These are phyloP conservation scores for Conticribra weissflogii DNA, from an alignment of 108 stramenopile species.

Conservation along the genomic window DNA sequence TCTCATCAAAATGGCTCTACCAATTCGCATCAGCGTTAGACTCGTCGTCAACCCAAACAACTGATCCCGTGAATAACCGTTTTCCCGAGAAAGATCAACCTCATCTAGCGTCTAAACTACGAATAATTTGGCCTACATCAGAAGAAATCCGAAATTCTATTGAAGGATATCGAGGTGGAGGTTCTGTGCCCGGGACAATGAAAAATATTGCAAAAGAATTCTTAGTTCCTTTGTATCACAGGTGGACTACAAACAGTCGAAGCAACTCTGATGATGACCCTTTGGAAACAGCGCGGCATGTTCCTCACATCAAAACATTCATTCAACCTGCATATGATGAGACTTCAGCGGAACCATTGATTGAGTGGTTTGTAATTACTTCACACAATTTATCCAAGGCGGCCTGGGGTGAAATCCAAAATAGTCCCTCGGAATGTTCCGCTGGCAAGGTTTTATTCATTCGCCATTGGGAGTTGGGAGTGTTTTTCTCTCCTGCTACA, in stretches of 20 bases:
- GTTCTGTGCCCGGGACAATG: slow-evolving; percentile 58
- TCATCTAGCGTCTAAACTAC: slow-evolving; percentile 14
- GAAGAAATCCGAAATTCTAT: slow-evolving; percentile 61
- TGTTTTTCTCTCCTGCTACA: slow-evolving; percentile 62
- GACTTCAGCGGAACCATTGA: slow-evolving; percentile 7
- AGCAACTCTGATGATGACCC: slow-evolving; percentile 15
- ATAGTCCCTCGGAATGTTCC: slow-evolving; percentile 13
- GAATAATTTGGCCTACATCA: slow-evolving; percentile 75
- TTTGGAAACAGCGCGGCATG: slow-evolving; percentile 52
- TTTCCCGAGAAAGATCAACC: neutral
- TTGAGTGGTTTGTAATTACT: slow-evolving; percentile 68
- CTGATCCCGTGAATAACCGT: slow-evolving; percentile 5
- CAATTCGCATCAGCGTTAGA: slow-evolving; percentile 52
- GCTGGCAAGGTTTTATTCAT: slow-evolving; percentile 41
- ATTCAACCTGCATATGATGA: slow-evolving; percentile 49
- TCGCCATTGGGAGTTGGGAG: slow-evolving; percentile 76
- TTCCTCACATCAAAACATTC: slow-evolving; percentile 80
- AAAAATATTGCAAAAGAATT: slow-evolving; percentile 68
- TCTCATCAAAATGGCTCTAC: slow-evolving; percentile 60
- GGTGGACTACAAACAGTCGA: slow-evolving; percentile 44
- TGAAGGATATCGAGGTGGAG: slow-evolving; percentile 71
- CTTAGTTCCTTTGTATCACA: slow-evolving; percentile 50
- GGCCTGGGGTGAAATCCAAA: slow-evolving; percentile 76
- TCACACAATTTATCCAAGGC: slow-evolving; percentile 80
- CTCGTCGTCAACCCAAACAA: slow-evolving; percentile 19